These are phyloP conservation scores for Apiotrichum montevideense DNA, from an alignment of 1,284 basidiomycete genomes.

Conservation along the genomic window DNA sequence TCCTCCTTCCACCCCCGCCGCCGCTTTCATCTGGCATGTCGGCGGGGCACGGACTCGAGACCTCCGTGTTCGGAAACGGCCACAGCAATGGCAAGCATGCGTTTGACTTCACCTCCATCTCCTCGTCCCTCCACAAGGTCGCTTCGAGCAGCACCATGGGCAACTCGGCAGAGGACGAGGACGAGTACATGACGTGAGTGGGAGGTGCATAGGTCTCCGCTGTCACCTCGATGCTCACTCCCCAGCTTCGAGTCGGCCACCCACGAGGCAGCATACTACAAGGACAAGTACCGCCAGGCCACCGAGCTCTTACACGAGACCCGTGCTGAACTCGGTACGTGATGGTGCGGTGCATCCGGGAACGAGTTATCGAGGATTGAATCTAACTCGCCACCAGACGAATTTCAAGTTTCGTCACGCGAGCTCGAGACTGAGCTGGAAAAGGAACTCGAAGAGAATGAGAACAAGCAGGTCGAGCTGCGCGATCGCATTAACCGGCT, in stretches of 20 bases:
- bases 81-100: not conserved
- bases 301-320: slow-evolving; percentile 79
- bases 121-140: slow-evolving; percentile 19
- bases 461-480: slow-evolving; percentile 76
- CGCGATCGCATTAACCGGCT: slow-evolving; percentile 65
- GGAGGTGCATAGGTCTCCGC: not conserved
- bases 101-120: not conserved
- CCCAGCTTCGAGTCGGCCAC: slow-evolving; percentile 43
- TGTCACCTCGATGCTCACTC: not conserved
- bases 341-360: not conserved
- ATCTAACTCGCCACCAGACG: slow-evolving; percentile 50
- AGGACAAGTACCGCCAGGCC: slow-evolving; percentile 74
- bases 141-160: not conserved
- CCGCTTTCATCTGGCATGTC: slow-evolving; percentile 2
- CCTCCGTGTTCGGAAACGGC: not conserved
- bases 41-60: slow-evolving; percentile 1
- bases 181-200: slow-evolving; percentile 28
- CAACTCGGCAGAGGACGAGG: slow-evolving; percentile 27
- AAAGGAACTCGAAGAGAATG: slow-evolving; percentile 76
- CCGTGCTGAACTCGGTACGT: slow-evolving; percentile 61
- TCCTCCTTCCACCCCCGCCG: too few species aligned
- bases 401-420: slow-evolving; percentile 83
- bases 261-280: slow-evolving; percentile 58
- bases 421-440: slow-evolving; percentile 90
- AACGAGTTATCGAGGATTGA: too few species aligned